Conservation (phyloP, 345 rosid genomes). For the Salix brachista region DNA sequence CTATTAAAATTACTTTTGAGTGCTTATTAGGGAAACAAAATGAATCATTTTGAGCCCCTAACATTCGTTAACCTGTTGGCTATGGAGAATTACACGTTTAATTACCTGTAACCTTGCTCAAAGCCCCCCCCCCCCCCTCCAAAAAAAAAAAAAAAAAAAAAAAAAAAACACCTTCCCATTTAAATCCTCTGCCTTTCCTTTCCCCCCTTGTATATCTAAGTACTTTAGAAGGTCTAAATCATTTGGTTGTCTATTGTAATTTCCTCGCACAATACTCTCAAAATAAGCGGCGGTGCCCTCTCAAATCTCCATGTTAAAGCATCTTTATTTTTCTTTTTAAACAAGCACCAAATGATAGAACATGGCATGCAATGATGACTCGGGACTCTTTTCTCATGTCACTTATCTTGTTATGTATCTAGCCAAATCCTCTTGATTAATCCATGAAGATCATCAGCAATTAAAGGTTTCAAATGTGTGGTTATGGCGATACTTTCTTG, state of each 20-base stretch:
- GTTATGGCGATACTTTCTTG: slow-evolving; percentile 19
- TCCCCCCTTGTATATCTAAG: neutral
- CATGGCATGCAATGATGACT: slow-evolving; percentile 41
- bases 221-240: slow-evolving; percentile 46
- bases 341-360: slow-evolving; percentile 30
- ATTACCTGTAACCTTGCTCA: neutral
- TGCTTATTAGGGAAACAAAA: neutral
- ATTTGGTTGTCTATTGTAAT: slow-evolving; percentile 33
- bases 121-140: neutral
- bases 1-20: no score
- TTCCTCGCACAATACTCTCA: slow-evolving; percentile 17
- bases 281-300: slow-evolving; percentile 16
- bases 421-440: slow-evolving; percentile 17
- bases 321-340: slow-evolving; percentile 16
- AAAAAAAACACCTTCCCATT: neutral
- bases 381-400: slow-evolving; percentile 33
- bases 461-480: slow-evolving; percentile 31
- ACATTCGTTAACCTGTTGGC: neutral
- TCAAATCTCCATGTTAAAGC: slow-evolving; percentile 29
- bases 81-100: neutral
- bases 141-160: no score
- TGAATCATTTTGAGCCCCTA: neutral
- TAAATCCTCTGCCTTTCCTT: neutral
- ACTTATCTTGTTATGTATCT: slow-evolving; percentile 10
- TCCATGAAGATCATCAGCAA: slow-evolving; percentile 9